Conservation (phyloP, 371 early-diverging fungal species). For the Entomophthora muscae region DNA sequence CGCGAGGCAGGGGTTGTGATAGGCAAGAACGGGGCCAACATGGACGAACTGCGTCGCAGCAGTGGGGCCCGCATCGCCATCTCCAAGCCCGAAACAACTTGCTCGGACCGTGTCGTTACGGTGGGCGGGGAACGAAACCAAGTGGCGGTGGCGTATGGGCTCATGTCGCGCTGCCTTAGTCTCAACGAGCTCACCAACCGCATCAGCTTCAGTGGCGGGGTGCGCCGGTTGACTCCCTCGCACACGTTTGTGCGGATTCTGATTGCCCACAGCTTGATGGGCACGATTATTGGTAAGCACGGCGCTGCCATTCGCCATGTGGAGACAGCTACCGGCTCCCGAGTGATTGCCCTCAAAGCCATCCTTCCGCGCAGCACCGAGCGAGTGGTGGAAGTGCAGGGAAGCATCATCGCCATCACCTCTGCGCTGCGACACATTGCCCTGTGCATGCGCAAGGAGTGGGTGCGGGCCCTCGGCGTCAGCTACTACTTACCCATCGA, state of each 20-base stretch:
- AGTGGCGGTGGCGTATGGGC: slow-evolving; percentile 15
- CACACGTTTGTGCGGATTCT: slow-evolving; percentile 45
- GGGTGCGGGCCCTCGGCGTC: slow-evolving; percentile 44
- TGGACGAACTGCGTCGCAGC: slow-evolving; percentile 52
- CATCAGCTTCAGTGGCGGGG: background rate
- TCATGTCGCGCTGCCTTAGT: background rate
- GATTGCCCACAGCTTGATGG: slow-evolving; percentile 70
- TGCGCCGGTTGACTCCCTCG: background rate
- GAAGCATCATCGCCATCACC: slow-evolving; percentile 49
- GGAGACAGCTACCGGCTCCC: slow-evolving; percentile 62
- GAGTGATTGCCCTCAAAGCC: slow-evolving; percentile 66
- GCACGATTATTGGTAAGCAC: slow-evolving; percentile 70
- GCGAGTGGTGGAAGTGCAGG: slow-evolving; percentile 65
- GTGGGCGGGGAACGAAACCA: slow-evolving; percentile 48
- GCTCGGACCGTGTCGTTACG: slow-evolving; percentile 55
- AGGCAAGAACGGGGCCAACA: slow-evolving; percentile 63
- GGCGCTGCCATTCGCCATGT: slow-evolving; percentile 72
- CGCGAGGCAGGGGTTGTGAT: slow-evolving; percentile 74
- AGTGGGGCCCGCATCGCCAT: slow-evolving; percentile 28
- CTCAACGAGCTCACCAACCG: background rate
- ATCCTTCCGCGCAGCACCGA: slow-evolving; percentile 73
- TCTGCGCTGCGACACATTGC: slow-evolving; percentile 62
- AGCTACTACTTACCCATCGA: slow-evolving; percentile 4
- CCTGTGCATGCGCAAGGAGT: slow-evolving; percentile 48
- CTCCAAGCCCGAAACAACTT: slow-evolving; percentile 53